phyloP scores from a whole-genome alignment of 2,329 filamentous ascomycete genomes.

The Aspergillus terreus region DNA sequence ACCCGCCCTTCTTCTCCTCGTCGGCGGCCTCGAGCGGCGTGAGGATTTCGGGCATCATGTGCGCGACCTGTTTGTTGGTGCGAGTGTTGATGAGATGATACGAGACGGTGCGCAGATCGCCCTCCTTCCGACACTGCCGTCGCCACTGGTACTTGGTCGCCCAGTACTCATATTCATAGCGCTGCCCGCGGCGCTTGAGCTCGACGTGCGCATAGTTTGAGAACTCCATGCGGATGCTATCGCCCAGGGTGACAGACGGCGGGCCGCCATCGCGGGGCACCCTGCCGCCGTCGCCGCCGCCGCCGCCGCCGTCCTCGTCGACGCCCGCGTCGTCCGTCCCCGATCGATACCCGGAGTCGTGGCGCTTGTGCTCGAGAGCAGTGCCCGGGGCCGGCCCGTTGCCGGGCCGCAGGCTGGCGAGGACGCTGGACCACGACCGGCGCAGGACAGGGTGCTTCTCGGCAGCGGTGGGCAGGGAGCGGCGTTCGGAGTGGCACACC shows the following conservation, averaged over 20 bases:
- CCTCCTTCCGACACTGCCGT: conserved; percentile 65
- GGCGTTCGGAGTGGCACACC: conserved; percentile 75
- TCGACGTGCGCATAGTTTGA: conserved; percentile 96
- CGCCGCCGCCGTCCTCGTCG: conserved; percentile 11
- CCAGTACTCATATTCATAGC: conserved; percentile 95
- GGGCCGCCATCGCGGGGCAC: conserved; percentile 10
- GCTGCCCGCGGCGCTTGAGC: conserved; percentile 69
- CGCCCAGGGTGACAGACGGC: conserved; percentile 53
- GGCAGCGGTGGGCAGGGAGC: conserved; percentile 53
- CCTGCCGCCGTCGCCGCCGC: background rate
- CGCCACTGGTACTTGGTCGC: conserved; percentile 81
- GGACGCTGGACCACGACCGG: conserved; percentile 58
- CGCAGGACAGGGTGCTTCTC: conserved; percentile 52
- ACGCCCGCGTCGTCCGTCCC: conserved; percentile 40
- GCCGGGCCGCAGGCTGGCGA: conserved; percentile 53
- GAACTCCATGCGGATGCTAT: conserved; percentile 86
- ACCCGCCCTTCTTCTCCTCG: conserved; percentile 76
- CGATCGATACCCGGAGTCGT: conserved; percentile 57
- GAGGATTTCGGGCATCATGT: conserved; percentile 77
- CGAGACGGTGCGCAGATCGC: conserved; percentile 60
- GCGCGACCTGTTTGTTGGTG: conserved; percentile 65
- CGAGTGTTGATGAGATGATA: conserved; percentile 75
- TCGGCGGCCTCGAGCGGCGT: conserved; percentile 66
- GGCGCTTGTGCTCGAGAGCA: conserved; percentile 46
- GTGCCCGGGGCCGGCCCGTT: conserved; percentile 44